Evolutionary conservation across 2,329 filamentous ascomycete genomes (phyloP).

Genomic region (Rhexocercosporidium sp.): DNA sequence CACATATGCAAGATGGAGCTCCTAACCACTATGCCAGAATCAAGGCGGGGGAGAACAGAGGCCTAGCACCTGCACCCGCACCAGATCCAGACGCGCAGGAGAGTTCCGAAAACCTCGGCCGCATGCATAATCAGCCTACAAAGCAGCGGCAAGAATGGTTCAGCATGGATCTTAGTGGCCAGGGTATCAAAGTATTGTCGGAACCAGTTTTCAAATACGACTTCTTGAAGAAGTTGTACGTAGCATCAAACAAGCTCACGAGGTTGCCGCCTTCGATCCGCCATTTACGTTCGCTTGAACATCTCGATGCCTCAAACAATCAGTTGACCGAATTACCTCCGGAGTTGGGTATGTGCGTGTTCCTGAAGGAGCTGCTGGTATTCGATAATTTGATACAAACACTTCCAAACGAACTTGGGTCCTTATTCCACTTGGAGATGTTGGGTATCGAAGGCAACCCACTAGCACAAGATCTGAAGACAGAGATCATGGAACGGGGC

Average conservation of each 20-base stretch:
- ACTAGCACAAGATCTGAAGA: constrained; percentile 75
- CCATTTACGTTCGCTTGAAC: constrained; percentile 76
- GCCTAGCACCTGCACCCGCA: constrained; percentile 54
- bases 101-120: constrained; percentile 56
- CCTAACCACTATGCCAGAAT: constrained; percentile 75
- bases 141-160: constrained; percentile 78
- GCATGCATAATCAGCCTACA: constrained; percentile 62
- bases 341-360: constrained; percentile 96
- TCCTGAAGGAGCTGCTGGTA: constrained; percentile 81
- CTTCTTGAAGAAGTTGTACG: constrained; percentile 90
- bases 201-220: constrained; percentile 82
- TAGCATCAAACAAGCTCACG: constrained; percentile 90
- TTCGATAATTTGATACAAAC: constrained; percentile 89
- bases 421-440: constrained; percentile 84
- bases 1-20: constrained; percentile 71
- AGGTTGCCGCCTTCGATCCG: constrained; percentile 83
- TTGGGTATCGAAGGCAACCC: constrained; percentile 94
- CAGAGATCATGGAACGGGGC: constrained; percentile 84
- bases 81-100: constrained; percentile 49
- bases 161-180: constrained; percentile 93
- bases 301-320: constrained; percentile 90
- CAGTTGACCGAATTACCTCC: constrained; percentile 80
- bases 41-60: constrained; percentile 73
- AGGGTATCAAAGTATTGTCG: constrained; percentile 85
- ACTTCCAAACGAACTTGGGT: constrained; percentile 86